Conservation (phyloP, 805 yeast genomes). For the Kodamaea fukazawae region DNA sequence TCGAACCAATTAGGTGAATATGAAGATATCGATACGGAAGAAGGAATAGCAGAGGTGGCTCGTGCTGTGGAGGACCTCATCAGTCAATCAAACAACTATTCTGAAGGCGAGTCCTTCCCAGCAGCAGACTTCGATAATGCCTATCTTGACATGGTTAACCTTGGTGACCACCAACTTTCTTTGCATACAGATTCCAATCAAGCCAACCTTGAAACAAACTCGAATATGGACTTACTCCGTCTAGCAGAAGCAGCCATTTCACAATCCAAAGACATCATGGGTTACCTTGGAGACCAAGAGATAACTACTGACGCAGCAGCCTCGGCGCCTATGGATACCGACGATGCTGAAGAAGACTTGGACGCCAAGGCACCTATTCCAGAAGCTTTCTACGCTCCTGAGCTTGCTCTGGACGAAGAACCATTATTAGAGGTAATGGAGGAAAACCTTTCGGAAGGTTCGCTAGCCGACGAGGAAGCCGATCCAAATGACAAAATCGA, state of each 20-base stretch:
- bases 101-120: too few species aligned
- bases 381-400: conserved; percentile 11
- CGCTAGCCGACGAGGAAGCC: conserved; percentile 18
- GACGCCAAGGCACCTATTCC: conserved; percentile 13
- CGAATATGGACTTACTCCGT: conserved; percentile 3
- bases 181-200: too few species aligned
- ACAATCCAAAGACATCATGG: conserved; percentile 1
- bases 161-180: too few species aligned
- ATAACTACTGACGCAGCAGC: conserved; percentile 12
- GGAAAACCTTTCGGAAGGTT: conserved; percentile 18
- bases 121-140: too few species aligned
- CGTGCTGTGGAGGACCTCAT: too few species aligned
- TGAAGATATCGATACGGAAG: too few species aligned
- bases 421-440: conserved; percentile 17
- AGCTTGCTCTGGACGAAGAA: background rate
- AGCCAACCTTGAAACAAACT: too few species aligned
- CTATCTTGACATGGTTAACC: too few species aligned
- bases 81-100: too few species aligned
- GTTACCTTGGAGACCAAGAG: conserved; percentile 17
- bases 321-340: background rate
- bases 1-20: too few species aligned
- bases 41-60: too few species aligned
- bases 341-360: background rate
- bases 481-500: conserved; percentile 3
- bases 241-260: conserved; percentile 18